These are phyloP conservation scores for Populus davidiana DNA, from an alignment of 345 rosid species.

Conservation along the genomic window DNA sequence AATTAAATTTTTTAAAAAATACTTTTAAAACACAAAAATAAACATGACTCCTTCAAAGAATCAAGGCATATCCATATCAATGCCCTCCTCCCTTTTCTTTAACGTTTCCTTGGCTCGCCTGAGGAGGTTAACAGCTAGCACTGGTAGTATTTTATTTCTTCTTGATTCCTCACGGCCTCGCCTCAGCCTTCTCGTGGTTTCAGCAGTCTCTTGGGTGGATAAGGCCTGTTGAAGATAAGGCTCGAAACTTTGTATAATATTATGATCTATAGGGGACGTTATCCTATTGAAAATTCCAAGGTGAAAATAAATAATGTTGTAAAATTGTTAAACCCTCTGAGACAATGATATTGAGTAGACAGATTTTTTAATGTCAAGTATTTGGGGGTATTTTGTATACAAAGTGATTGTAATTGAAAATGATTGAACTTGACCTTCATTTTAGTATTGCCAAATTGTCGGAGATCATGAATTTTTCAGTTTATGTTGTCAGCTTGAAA, in stretches of 20 bases:
- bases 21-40: too few relatives aligned
- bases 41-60: too few relatives aligned
- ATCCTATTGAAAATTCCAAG: background rate
- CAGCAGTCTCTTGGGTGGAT: background rate
- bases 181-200: background rate
- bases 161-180: background rate
- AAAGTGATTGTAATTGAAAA: slow-evolving; percentile 4
- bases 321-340: background rate
- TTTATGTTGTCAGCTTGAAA: background rate
- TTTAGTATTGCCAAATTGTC: slow-evolving; percentile 6
- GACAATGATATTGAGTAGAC: background rate
- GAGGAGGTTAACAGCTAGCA: too few relatives aligned
- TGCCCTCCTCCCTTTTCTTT: background rate
- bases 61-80: background rate
- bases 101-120: too few relatives aligned
- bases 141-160: too few relatives aligned
- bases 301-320: background rate
- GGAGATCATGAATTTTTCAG: background rate
- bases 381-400: background rate
- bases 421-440: slow-evolving; percentile 16
- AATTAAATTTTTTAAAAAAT: too few relatives aligned
- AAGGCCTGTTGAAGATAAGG: background rate
- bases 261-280: background rate
- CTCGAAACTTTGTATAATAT: background rate
- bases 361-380: background rate